These are phyloP conservation scores for Podaxis carcinomalis DNA, from an alignment of 768 basidiomycete species.

Conservation along the genomic window DNA sequence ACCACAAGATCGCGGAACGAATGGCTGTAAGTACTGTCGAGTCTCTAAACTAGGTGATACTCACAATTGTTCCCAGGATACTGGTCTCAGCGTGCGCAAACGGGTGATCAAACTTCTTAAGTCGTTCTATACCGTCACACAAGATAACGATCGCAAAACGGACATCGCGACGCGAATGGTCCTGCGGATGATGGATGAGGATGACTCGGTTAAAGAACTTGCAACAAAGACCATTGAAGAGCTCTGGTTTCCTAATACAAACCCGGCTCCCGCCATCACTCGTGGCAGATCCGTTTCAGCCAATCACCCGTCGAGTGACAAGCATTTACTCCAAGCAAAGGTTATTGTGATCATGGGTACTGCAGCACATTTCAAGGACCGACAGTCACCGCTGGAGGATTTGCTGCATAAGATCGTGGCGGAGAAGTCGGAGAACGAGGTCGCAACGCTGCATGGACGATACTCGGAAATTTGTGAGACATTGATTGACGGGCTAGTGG, in stretches of 20 bases:
- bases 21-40: conserved; percentile 62
- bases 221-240: conserved; percentile 89
- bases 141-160: conserved; percentile 53
- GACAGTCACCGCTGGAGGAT: conserved; percentile 81
- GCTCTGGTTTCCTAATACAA: conserved; percentile 67
- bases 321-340: conserved; percentile 53
- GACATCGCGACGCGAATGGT: conserved; percentile 85
- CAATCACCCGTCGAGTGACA: conserved; percentile 37
- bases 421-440: conserved; percentile 60
- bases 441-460: conserved; percentile 52
- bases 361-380: conserved; percentile 75
- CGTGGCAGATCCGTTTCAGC: conserved; percentile 29
- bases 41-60: background rate
- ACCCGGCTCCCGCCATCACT: conserved; percentile 25
- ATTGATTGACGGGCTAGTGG: conserved; percentile 84
- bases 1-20: conserved; percentile 81
- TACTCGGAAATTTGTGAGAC: conserved; percentile 81
- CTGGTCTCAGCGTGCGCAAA: conserved; percentile 90
- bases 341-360: conserved; percentile 86
- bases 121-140: conserved; percentile 67
- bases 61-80: conserved; percentile 55
- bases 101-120: conserved; percentile 94
- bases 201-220: conserved; percentile 92
- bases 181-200: conserved; percentile 84
- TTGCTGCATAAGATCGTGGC: conserved; percentile 78